Percentiles rank a stretch among this genome's conserved stretches.
phyloP scores from a whole-genome alignment of 768 basidiomycete genomes.

The Antrodiella citrinella region DNA sequence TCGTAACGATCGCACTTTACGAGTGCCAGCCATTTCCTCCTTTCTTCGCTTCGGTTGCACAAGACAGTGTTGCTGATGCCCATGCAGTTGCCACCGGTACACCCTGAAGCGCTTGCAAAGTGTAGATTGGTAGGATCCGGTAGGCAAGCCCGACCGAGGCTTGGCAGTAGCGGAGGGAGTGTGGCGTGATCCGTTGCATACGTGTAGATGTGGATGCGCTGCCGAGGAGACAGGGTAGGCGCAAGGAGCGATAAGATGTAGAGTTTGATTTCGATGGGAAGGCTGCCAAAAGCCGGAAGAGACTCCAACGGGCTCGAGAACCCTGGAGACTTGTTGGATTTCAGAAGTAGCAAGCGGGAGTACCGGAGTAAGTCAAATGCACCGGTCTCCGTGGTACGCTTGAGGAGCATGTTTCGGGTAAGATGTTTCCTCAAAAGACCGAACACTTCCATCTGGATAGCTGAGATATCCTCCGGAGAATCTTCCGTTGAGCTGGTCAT shows the following conservation, averaged over 20 bases:
- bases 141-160: slow-evolving; percentile 18
- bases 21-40: slow-evolving; percentile 36
- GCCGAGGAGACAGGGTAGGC: slow-evolving; percentile 45
- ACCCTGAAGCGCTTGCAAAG: slow-evolving; percentile 13
- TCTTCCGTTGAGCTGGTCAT: slow-evolving; percentile 27
- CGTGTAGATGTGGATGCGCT: slow-evolving; percentile 43
- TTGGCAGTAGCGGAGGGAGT: slow-evolving; percentile 29
- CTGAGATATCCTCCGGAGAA: slow-evolving; percentile 20
- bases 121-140: slow-evolving; percentile 29
- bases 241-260: slow-evolving; percentile 51
- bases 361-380: slow-evolving; percentile 44
- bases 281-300: slow-evolving; percentile 5
- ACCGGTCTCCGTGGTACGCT: slow-evolving; percentile 31
- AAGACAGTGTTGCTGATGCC: slow-evolving; percentile 29
- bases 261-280: slow-evolving; percentile 53
- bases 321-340: slow-evolving; percentile 10
- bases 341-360: slow-evolving; percentile 43
- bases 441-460: slow-evolving; percentile 15
- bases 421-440: slow-evolving; percentile 28
- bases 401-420: slow-evolving; percentile 36
- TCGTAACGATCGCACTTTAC: slow-evolving; percentile 36
- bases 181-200: slow-evolving; percentile 43
- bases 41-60: slow-evolving; percentile 34
- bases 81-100: slow-evolving; percentile 32
- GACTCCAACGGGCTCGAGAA: slow-evolving; percentile 26